Evolutionary conservation across 2,329 filamentous ascomycete species (phyloP).

Genomic region (Parastagonospora avenae): DNA sequence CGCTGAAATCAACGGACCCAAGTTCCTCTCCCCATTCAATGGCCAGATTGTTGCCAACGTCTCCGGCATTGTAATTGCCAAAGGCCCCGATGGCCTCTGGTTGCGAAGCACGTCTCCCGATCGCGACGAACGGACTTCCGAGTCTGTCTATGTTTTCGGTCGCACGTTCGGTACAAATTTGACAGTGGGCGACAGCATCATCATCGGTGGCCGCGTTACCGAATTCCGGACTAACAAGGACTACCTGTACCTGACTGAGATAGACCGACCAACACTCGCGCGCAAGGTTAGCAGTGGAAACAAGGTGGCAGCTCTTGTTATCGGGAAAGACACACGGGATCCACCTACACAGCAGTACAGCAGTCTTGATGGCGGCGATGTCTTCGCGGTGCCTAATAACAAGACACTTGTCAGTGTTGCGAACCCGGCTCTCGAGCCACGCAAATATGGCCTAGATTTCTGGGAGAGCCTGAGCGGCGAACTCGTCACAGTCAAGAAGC

Average conservation of each 20-base stretch:
- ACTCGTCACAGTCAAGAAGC: slow-evolving; percentile 66
- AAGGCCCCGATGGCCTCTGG: slow-evolving; percentile 66
- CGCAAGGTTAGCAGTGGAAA: slow-evolving; percentile 60
- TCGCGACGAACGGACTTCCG: slow-evolving; percentile 62
- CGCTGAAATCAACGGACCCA: slow-evolving; percentile 66
- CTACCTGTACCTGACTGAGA: slow-evolving; percentile 69
- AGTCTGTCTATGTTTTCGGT: slow-evolving; percentile 70
- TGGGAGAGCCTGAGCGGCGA: slow-evolving; percentile 74
- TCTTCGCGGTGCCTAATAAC: slow-evolving; percentile 70
- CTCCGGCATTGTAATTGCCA: slow-evolving; percentile 68
- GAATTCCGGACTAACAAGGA: slow-evolving; percentile 63
- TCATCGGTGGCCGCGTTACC: slow-evolving; percentile 63
- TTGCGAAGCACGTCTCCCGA: slow-evolving; percentile 65
- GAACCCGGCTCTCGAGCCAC: slow-evolving; percentile 67
- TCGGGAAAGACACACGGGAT: slow-evolving; percentile 61
- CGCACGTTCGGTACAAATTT: slow-evolving; percentile 57
- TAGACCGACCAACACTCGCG: slow-evolving; percentile 58
- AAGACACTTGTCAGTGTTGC: slow-evolving; percentile 60
- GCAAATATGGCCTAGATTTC: slow-evolving; percentile 70
- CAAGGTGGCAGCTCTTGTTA: slow-evolving; percentile 61
- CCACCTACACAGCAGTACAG: slow-evolving; percentile 68
- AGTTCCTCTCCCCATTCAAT: slow-evolving; percentile 64
- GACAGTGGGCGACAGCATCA: slow-evolving; percentile 67
- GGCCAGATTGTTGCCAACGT: slow-evolving; percentile 63
- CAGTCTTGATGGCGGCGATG: slow-evolving; percentile 66